Evolutionary conservation across 2,329 filamentous ascomycete species (phyloP).

Genomic region (Epicoccum sorghinum): DNA sequence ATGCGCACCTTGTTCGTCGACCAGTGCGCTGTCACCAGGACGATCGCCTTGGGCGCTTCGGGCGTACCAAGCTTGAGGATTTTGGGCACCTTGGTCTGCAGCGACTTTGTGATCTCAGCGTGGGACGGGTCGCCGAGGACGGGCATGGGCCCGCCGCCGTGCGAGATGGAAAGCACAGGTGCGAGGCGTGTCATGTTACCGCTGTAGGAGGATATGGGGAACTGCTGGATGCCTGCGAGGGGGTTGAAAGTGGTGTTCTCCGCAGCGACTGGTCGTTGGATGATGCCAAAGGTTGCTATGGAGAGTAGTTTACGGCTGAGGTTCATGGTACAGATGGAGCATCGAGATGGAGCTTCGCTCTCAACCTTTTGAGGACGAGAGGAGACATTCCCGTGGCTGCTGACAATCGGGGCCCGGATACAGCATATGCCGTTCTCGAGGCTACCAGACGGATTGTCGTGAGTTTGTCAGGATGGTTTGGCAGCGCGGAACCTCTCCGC

Average conservation of each 20-base stretch:
- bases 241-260: slow-evolving; percentile 35
- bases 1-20: slow-evolving; percentile 57
- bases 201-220: slow-evolving; percentile 29
- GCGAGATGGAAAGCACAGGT: slow-evolving; percentile 48
- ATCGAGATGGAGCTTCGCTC: not conserved
- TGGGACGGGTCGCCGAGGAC: slow-evolving; percentile 62
- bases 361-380: slow-evolving; percentile 2
- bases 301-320: slow-evolving; percentile 18
- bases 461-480: slow-evolving; percentile 24
- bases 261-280: slow-evolving; percentile 13
- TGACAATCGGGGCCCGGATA: slow-evolving; percentile 8
- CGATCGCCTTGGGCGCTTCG: slow-evolving; percentile 58
- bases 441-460: slow-evolving; percentile 10
- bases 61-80: slow-evolving; percentile 62
- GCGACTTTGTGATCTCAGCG: slow-evolving; percentile 57
- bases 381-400: slow-evolving; percentile 9
- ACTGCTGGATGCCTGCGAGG: slow-evolving; percentile 33
- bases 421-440: not conserved
- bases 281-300: slow-evolving; percentile 19
- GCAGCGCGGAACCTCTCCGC: slow-evolving; percentile 32
- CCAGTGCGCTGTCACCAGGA: slow-evolving; percentile 67
- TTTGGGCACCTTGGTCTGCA: slow-evolving; percentile 60
- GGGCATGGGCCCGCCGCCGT: slow-evolving; percentile 61
- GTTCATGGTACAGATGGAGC: slow-evolving; percentile 21
- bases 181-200: slow-evolving; percentile 44